Evolutionary conservation across 805 yeast species (phyloP), one percentile per base, ranked within the genome.

Genomic region (Candida montana): DNA sequence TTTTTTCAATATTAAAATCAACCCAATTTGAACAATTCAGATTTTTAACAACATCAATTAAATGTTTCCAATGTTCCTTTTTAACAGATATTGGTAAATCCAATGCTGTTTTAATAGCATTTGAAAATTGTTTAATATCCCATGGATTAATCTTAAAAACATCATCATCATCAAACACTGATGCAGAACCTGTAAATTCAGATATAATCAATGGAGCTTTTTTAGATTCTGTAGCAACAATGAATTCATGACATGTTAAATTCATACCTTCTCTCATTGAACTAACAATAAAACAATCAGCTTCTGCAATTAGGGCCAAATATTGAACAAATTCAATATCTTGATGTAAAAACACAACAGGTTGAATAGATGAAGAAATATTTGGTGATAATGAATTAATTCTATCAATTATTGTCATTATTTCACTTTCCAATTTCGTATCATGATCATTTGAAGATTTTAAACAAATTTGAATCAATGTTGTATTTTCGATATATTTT

Each of bases 221-320:
- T 45, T 77, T 76, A 32, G 75, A 77, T 18, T 69, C 64, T 1
- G 93, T 76, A 20, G 95, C 85, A 41, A 81, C 82, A 32, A 89
- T 75, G 59, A 83, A 93, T 60, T 93, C 99, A 58, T 93, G 99
- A 52, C 96, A 91, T 0, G 98, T 90, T 56, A 93, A 70, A 54
- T 93, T 93, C 89, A 93, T 85, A 20, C 99, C 99, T 62, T 93
- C 99, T 58, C 99, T 80, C 71, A 91, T 75, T 2, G 96, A 85
- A 9, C 95, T 81, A 2, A 91, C 96, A 33, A 85, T 79, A 55
- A 93, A 93, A 1, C 79, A 70, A 50, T 87, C 95, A 1, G 98
- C 96, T 57, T 89, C 97, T 29, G 79, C 67, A 35, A 85, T 74
- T 37, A 93, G 65, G 0, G 96, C 98, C 44, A 93, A 61, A 58